phyloP scores from a whole-genome alignment of 2,329 filamentous ascomycete genomes.

The Talaromyces sp. region DNA sequence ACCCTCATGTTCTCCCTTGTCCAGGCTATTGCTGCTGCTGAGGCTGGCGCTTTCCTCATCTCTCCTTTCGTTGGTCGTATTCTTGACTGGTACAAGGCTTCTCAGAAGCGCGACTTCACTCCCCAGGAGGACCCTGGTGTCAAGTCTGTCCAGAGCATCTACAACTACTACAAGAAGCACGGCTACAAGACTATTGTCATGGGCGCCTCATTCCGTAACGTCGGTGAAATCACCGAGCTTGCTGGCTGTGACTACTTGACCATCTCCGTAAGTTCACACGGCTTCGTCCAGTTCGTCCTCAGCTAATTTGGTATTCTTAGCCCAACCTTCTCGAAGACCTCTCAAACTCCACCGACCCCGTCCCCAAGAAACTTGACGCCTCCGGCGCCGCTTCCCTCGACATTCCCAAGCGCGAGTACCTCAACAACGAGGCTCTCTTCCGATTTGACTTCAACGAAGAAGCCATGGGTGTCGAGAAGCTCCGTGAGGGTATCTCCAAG shows the following conservation, averaged over 20 bases:
- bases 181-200: conserved; percentile 99
- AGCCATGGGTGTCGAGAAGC: conserved; percentile 98
- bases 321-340: conserved; percentile 93
- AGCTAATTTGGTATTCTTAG: conserved; percentile 41
- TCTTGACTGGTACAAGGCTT: conserved; percentile 98
- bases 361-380: conserved; percentile 90
- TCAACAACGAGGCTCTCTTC: conserved; percentile 84
- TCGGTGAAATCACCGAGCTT: conserved; percentile 94
- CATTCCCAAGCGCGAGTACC: conserved; percentile 84
- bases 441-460: conserved; percentile 99
- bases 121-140: conserved; percentile 93
- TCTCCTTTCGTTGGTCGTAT: conserved; percentile 99
- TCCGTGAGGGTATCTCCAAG: conserved; percentile 98
- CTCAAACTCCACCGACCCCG: conserved; percentile 70
- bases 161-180: conserved; percentile 99
- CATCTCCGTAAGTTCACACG: conserved; percentile 66
- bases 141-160: conserved; percentile 86
- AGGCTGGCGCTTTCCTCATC: conserved; percentile 95
- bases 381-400: conserved; percentile 60
- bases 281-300: not conserved
- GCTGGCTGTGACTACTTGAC: conserved; percentile 98
- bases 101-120: conserved; percentile 87
- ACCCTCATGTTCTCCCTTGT: conserved; percentile 96
- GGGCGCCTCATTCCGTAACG: conserved; percentile 96
- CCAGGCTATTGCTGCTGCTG: conserved; percentile 92